These are phyloP conservation scores for Pichia sp. DNA, from an alignment of 1,139 yeast genomes.

Conservation along the genomic window DNA sequence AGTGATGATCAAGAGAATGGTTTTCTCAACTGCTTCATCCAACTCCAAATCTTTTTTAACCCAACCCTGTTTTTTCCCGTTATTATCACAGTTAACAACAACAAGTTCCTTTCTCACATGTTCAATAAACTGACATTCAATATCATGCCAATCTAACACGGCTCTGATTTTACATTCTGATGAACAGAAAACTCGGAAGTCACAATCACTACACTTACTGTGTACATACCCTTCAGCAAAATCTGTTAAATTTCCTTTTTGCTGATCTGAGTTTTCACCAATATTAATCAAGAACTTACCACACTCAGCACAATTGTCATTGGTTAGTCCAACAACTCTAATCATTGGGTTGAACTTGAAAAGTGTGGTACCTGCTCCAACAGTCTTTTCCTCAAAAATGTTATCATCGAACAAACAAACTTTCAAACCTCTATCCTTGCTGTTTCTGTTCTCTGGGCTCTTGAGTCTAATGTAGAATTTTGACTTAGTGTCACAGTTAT, in stretches of 20 bases:
- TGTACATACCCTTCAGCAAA: no score
- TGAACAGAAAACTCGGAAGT: constrained; percentile 16
- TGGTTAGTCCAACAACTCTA: constrained; percentile 13
- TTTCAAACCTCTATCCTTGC: constrained; percentile 14
- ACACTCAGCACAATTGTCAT: constrained; percentile 13
- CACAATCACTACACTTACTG: constrained; percentile 8
- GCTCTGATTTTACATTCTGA: constrained; percentile 15
- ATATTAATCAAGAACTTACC: constrained; percentile 10
- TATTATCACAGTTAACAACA: not conserved
- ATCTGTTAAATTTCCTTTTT: not conserved
- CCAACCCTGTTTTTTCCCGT: not conserved
- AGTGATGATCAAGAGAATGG: constrained; percentile 8
- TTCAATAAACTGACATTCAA: constrained; percentile 17
- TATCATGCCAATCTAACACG: constrained; percentile 11
- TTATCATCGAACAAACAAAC: constrained; percentile 2
- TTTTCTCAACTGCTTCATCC: constrained; percentile 8
- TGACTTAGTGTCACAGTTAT: not conserved
- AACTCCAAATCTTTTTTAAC: constrained; percentile 3
- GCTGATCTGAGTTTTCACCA: not conserved
- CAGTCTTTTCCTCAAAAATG: constrained; percentile 2
- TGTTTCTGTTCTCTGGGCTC: constrained; percentile 7
- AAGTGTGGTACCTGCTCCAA: constrained; percentile 9
- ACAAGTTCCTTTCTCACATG: constrained; percentile 3
- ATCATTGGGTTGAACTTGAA: constrained; percentile 14
- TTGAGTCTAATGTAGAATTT: constrained; percentile 4